Evolutionary conservation across 116 monocot genomes (phyloP), one percentile per base, ranked within the genome.

Genomic region (Dioscorea cayenensis): DNA sequence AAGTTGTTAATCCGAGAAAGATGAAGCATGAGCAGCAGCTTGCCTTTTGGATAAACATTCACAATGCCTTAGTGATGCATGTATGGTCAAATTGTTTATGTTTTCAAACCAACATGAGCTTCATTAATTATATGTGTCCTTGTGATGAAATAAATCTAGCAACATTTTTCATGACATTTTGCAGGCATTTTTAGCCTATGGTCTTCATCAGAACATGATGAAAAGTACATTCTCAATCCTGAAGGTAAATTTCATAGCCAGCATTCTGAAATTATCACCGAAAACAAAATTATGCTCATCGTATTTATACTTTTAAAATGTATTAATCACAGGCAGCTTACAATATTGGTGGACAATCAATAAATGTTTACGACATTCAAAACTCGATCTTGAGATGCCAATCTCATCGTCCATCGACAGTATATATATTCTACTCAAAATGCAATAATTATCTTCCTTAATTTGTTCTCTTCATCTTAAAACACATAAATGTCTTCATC

Each of bases 41-140:
- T 14, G 73, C 78, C 11, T 94, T 94, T 73, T 90, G 87, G 90
- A 82, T 94, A 28, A 94, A 94, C 73, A 80, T 94, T 49, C 88
- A 90, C 66, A 94, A 90, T 80, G 85, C 94, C 28, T 71, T 94
- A 72, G 82, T 88, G 64, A 90, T 90, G 90, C 90, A 94, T 80
- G 94, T 90, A 90, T 12, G 87, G 25, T 7, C 23, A 4, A 60
- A 21, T 22, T 29, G 13, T 14, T 76, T 11, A n/a, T 49, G 28
- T 13, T 10, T 43, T 43, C 12, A 43, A 43, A 12, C 43, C 43
- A 43, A 11, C 48, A 65, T n/a, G 7, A 23, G 2, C 50, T 49
- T 27, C 38, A 27, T 7, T 9, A n/a, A n/a, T n/a, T 29, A 25
- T 25, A 25, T 25, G 25, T 25, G 12, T 19, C 51, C 10, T 49